Base-by-base conservation (phyloP, 805 yeast species). In the Saccharomycopsis microspora region DNA sequence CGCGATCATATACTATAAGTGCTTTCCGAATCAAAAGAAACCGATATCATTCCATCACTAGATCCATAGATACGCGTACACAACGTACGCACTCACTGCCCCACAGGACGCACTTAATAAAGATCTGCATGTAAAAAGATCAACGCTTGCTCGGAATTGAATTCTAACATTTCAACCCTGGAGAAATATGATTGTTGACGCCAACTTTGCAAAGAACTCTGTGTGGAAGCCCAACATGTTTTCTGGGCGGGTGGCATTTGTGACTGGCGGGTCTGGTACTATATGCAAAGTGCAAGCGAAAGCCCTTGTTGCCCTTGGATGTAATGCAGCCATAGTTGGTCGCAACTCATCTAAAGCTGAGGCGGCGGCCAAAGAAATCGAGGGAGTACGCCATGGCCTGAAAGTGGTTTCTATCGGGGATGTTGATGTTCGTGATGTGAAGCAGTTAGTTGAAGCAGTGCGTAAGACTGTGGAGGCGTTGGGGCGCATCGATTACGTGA, bases 261-360 rank as follows among this genome's bases (percentile, higher is more conserved):
- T 87, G 45, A 90, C 97, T 1, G 97, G 97, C 4, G 97, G 97
- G 9, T 93, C 97, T 2, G 97, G 97, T 8, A 79, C 95, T n/a
- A 89, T 90, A 47, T 89, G 97, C 63, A 70, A 93, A 43, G 90
- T 84, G 4, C 97, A 89, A 63, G 76, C 84, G 0, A 95, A 85
- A 61, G 95, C 95, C 0, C 54, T 90, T 65, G 82, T 87, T 3
- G 65, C 76, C 11, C 67, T 90, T 7, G 97, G 97, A 4, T 93
- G 96, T 46, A 71, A 85, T 58, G 95, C 94, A 10, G 85, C 85
- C 4, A 82, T 90, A 41, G 63, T 90, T 32, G 96, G 97, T 3
- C 75, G 97, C 59, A 81, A 82, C 57, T 66, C 60, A 32, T 75
- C 69, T 41, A 83, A 81, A 56, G 85, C 96, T 0, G 72, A 68